phyloP scores from a whole-genome alignment of 148 eudicot genomes.

The Silene latifolia region DNA sequence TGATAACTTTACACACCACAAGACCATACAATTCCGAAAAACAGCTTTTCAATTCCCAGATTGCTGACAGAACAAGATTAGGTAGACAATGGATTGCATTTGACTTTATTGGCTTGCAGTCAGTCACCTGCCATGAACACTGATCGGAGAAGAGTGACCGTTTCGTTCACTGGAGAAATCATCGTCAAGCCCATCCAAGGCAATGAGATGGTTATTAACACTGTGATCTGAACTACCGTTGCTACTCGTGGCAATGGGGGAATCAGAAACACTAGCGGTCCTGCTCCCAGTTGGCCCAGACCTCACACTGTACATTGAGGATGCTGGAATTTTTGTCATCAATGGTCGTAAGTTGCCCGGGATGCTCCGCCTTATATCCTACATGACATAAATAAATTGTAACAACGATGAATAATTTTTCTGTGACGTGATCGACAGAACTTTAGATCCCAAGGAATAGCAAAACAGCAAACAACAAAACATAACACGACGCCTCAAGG shows the following conservation, averaged over 20 bases:
- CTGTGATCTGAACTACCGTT: slow-evolving; percentile 88
- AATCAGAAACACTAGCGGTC: slow-evolving; percentile 75
- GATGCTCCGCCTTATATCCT: slow-evolving; percentile 86
- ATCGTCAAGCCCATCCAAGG: slow-evolving; percentile 57
- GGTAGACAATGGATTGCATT: slow-evolving; percentile 3
- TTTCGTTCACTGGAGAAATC: slow-evolving; percentile 53
- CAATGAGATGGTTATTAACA: slow-evolving; percentile 60
- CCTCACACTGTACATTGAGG: slow-evolving; percentile 96
- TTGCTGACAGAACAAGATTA: slow-evolving; percentile 11
- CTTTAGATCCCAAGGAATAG: not conserved
- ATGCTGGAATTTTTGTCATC: slow-evolving; percentile 98
- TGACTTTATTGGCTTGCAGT: not conserved
- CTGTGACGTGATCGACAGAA: not conserved
- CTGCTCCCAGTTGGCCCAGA: slow-evolving; percentile 70
- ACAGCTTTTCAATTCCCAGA: slow-evolving; percentile 11
- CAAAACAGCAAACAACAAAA: not conserved
- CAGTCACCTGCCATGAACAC: slow-evolving; percentile 47
- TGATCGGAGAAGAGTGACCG: slow-evolving; percentile 38
- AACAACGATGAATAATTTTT: slow-evolving; percentile 9
- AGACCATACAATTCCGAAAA: slow-evolving; percentile 14
- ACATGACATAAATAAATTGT: slow-evolving; percentile 18
- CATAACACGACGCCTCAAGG: not conserved
- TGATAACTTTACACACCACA: slow-evolving; percentile 34
- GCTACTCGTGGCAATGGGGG: slow-evolving; percentile 98
- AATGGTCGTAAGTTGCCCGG: slow-evolving; percentile 84